phyloP scores from a whole-genome alignment of 768 basidiomycete species.

The Panellus pusillus region DNA sequence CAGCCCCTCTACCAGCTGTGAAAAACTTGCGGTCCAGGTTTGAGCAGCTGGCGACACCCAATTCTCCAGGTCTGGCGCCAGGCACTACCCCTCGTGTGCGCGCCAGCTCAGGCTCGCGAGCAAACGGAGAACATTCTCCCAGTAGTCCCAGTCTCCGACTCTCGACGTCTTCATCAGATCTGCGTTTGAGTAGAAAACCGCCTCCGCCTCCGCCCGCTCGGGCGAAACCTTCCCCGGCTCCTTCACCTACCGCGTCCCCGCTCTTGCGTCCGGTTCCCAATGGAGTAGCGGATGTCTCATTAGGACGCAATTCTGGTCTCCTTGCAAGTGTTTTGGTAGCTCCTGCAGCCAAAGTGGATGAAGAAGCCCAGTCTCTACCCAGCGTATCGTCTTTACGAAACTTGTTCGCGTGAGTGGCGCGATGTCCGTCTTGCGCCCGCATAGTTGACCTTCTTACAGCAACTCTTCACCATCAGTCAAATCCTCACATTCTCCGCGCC shows the following conservation, averaged over 20 bases:
- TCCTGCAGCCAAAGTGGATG: constrained; percentile 3
- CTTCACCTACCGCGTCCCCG: constrained; percentile 46
- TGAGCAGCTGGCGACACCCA: constrained; percentile 55
- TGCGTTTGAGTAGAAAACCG: constrained; percentile 52
- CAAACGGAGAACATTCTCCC: constrained; percentile 24
- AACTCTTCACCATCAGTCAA: constrained; percentile 1
- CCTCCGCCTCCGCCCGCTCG: constrained; percentile 60
- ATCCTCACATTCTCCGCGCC: constrained; percentile 10
- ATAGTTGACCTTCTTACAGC: constrained; percentile 18
- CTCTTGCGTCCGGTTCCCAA: constrained; percentile 47
- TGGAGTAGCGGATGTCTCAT: constrained; percentile 15
- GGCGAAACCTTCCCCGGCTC: constrained; percentile 40
- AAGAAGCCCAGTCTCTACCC: constrained; percentile 24
- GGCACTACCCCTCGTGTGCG: constrained; percentile 41
- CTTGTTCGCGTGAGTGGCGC: constrained; percentile 49
- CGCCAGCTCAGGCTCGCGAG: constrained; percentile 34
- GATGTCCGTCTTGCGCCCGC: not conserved
- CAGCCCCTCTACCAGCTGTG: constrained; percentile 59
- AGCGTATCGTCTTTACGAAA: constrained; percentile 44
- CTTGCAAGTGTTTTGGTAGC: constrained; percentile 1
- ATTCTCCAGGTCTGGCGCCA: constrained; percentile 20
- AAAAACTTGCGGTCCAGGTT: constrained; percentile 70
- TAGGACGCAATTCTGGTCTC: constrained; percentile 5
- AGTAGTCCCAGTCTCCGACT: constrained; percentile 38
- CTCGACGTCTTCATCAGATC: constrained; percentile 56